Percentiles rank a stretch among this genome's conserved stretches.
phyloP scores from a whole-genome alignment of 139 green algal genomes.

The Tetradesmus obliquus region DNA sequence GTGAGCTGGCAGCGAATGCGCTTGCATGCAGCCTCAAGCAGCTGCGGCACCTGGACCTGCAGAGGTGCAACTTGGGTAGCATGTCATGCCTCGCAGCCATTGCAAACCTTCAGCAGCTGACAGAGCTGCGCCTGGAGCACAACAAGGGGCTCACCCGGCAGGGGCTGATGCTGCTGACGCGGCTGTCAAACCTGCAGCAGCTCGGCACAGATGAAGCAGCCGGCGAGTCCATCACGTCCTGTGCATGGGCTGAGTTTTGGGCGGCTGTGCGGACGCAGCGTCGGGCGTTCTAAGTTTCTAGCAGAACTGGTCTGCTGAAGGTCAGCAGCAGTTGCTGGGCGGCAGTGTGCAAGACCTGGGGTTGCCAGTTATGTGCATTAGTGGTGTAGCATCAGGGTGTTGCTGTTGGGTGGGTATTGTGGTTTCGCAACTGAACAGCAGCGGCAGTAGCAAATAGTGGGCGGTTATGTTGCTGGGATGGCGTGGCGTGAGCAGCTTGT shows the following conservation, averaged over 20 bases:
- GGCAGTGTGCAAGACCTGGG: background rate
- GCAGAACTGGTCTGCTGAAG: no score
- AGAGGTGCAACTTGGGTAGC: background rate
- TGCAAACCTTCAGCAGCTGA: background rate
- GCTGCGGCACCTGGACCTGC: background rate
- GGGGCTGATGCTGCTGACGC: background rate
- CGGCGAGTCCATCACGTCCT: no score
- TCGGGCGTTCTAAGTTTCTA: background rate
- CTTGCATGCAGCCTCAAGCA: background rate
- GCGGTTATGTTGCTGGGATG: background rate
- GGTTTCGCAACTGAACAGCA: background rate
- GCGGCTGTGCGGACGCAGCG: background rate
- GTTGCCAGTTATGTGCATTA: slow-evolving; percentile 52
- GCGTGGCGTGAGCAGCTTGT: no score
- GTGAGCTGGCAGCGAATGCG: background rate
- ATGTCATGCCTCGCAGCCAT: background rate
- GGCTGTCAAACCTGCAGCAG: background rate
- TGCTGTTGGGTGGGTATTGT: no score
- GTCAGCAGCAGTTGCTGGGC: background rate
- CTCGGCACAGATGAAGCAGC: background rate
- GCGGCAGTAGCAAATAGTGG: background rate
- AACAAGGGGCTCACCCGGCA: background rate
- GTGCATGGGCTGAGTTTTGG: background rate
- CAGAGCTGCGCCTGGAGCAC: background rate
- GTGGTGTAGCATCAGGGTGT: background rate